phyloP scores from a whole-genome alignment of 1,284 basidiomycete genomes.

The Sanghuangporus baumii region DNA sequence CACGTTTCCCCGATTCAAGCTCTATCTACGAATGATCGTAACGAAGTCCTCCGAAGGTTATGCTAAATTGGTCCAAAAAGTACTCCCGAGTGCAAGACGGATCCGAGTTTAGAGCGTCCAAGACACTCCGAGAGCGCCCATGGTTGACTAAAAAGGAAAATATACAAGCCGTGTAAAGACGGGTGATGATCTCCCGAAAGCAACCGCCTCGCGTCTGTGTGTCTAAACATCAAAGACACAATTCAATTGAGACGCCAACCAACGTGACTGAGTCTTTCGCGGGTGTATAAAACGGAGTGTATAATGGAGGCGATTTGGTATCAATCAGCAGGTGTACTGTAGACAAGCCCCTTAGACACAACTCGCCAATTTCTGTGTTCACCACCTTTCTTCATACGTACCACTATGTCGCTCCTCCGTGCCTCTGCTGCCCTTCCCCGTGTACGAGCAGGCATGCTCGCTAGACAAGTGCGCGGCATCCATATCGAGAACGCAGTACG shows the following conservation, averaged over 20 bases:
- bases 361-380: background rate
- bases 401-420: slow-evolving; percentile 12
- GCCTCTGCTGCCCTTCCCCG: slow-evolving; percentile 1
- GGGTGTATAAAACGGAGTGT: background rate
- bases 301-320: background rate
- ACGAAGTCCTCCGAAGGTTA: background rate
- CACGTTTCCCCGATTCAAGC: background rate
- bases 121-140: background rate
- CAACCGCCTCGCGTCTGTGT: background rate
- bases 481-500: slow-evolving; percentile 11
- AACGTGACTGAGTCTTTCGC: background rate
- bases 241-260: background rate
- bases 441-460: background rate
- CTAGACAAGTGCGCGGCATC: slow-evolving; percentile 4
- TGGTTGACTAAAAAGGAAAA: slow-evolving; percentile 7
- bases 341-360: too few relatives aligned
- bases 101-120: background rate
- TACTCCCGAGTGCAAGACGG: background rate
- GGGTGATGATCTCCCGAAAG: background rate
- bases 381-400: background rate
- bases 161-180: background rate
- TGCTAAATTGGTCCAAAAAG: background rate
- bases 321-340: background rate
- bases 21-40: background rate
- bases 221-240: background rate